Base-by-base conservation (phyloP, 768 basidiomycete genomes). In the Gautieria morchelliformis region DNA sequence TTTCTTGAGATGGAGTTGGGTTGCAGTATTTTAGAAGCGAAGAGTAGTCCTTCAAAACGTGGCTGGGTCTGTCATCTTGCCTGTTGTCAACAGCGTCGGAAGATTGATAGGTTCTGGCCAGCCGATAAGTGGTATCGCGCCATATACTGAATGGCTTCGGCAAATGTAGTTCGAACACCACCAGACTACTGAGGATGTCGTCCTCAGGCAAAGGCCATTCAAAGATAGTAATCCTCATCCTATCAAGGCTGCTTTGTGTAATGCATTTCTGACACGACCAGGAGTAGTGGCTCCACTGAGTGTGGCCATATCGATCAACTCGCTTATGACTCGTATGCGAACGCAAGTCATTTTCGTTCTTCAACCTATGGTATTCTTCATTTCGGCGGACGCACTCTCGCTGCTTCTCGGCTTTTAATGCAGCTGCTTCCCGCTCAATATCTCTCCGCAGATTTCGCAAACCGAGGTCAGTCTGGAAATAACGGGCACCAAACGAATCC, bases 151-250 rank as follows among this genome's bases (percentile, higher is more conserved):
- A 76, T 9, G 65, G 58, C 4, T 41, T 37, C 9, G 79, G 79
- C 52, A 70, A 70, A 10, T 61, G 57, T 2, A 78, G 58, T 58
- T 80, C 77, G 52, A 80, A 80, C 1, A 78, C 63, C 15, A 71
- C 67, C 0, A 62, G 62, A 52, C 71, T 63, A 0, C 69, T 68
- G 7, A 56, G 30, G 4, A 63, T 12, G 5, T 17, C 20, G 11
- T 61, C 45, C 1, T 52, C 32, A 0, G 79, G 76, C 40, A 80
- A 60, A 0, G 78, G 79, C 77, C 76, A 77, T 53, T 80, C 79
- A 39, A 75, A 67, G 5, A 74, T 60, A 0, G 24, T 0, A 22
- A 80, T 78, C 0, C 4, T 2, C 63, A 76, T 60, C 0, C 0
- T 4, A 0, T 35, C 6, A 0, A 68, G 66, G 47, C 62, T 5